Conservation (phyloP, 768 basidiomycete species). For the Lenzites betulinus region DNA sequence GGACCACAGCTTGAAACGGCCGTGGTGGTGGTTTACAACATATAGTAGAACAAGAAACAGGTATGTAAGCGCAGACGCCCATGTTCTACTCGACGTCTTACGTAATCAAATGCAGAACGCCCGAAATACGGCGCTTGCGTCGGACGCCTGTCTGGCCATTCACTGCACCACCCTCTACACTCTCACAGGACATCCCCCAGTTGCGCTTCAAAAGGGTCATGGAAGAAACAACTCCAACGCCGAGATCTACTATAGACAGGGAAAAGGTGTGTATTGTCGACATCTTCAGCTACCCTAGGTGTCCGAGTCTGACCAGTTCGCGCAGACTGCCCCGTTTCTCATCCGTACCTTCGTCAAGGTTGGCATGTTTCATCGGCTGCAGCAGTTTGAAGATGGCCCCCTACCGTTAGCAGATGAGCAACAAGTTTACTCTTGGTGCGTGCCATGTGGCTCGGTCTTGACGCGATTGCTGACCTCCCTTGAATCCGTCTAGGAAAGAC, state of each 20-base stretch:
- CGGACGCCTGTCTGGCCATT: not conserved
- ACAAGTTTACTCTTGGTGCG: conserved; percentile 77
- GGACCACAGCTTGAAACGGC: too few relatives aligned
- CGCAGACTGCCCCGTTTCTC: conserved; percentile 77
- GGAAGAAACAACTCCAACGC: conserved; percentile 46
- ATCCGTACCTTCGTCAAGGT: conserved; percentile 83
- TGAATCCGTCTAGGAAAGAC: conserved; percentile 60
- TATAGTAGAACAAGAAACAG: too few relatives aligned
- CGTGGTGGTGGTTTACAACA: not conserved
- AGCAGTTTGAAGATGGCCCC: conserved; percentile 75
- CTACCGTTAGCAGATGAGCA: conserved; percentile 81
- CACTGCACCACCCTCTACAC: too few relatives aligned
- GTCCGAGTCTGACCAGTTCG: not conserved
- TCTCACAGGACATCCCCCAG: too few relatives aligned
- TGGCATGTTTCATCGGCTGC: conserved; percentile 72
- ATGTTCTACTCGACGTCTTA: conserved; percentile 1
- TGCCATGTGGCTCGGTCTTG: not conserved
- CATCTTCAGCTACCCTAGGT: not conserved
- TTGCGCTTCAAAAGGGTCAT: conserved; percentile 15
- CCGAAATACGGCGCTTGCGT: not conserved
- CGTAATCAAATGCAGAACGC: not conserved
- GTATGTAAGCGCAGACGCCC: not conserved
- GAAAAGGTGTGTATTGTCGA: conserved; percentile 41
- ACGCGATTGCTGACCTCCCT: not conserved
- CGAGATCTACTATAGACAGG: conserved; percentile 51